Percentiles rank a stretch among this genome's conserved stretches.
phyloP scores from a whole-genome alignment of 2,329 filamentous ascomycete species.

The Zelopaecilomyces penicillatus region DNA sequence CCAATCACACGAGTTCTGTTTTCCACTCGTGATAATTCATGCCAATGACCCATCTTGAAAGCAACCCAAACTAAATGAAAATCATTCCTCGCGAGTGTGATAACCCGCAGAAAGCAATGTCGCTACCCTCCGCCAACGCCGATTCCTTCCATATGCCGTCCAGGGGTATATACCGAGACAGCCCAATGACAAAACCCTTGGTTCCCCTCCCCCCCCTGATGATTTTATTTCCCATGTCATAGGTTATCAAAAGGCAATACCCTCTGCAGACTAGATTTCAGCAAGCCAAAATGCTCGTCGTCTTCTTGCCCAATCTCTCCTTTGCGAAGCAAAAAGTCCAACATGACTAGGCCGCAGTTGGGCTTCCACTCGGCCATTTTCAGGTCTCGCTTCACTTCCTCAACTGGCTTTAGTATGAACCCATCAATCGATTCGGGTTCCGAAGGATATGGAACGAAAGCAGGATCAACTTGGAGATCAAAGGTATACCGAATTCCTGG shows the following conservation, averaged over 20 bases:
- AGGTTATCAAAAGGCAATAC: conserved; percentile 18
- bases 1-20: too few relatives aligned
- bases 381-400: conserved; percentile 22
- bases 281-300: conserved; percentile 14
- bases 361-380: conserved; percentile 25
- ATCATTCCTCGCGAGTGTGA: too few relatives aligned
- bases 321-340: conserved; percentile 27
- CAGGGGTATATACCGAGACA: too few relatives aligned
- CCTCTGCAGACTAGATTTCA: conserved; percentile 16
- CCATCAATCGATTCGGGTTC: conserved; percentile 20
- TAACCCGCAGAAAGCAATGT: too few relatives aligned
- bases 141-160: too few relatives aligned
- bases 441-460: conserved; percentile 14
- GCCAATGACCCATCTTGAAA: too few relatives aligned
- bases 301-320: conserved; percentile 17
- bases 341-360: conserved; percentile 31
- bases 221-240: background rate
- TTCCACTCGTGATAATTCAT: too few relatives aligned
- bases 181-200: too few relatives aligned
- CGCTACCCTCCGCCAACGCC: too few relatives aligned
- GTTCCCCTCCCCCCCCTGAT: too few relatives aligned
- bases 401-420: conserved; percentile 20
- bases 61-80: too few relatives aligned
- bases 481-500: conserved; percentile 30
- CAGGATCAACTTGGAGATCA: conserved; percentile 22